Conservation (phyloP, 176 grass and related monocot genomes). For the Phyllostachys edulis region DNA sequence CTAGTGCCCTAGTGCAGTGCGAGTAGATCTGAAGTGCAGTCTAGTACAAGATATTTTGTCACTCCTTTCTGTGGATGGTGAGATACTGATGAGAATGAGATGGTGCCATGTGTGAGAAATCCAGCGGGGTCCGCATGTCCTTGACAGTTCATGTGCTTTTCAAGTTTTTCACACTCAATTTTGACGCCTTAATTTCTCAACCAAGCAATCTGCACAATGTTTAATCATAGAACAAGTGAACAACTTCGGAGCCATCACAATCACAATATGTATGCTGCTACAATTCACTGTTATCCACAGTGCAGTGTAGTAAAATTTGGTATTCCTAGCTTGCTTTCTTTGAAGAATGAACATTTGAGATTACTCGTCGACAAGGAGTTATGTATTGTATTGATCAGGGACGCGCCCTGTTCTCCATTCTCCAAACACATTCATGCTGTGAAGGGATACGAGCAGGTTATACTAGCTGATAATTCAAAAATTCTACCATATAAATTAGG, state of each 20-base stretch:
- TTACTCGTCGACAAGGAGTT: constrained; percentile 4
- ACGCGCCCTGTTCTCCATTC: not conserved
- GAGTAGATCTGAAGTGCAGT: constrained; percentile 3
- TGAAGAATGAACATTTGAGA: not conserved
- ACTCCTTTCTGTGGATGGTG: not conserved
- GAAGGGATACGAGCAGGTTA: too few relatives aligned
- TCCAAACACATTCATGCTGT: not conserved
- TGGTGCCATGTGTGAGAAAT: not conserved
- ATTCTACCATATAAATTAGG: too few relatives aligned
- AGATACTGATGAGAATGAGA: not conserved
- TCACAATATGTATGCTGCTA: not conserved
- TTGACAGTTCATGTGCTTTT: not conserved
- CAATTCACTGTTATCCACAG: constrained; percentile 18
- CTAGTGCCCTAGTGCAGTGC: not conserved
- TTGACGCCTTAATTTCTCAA: too few relatives aligned
- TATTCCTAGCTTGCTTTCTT: not conserved
- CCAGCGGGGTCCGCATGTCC: not conserved
- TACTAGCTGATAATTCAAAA: too few relatives aligned
- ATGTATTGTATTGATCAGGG: not conserved
- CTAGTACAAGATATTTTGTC: not conserved
- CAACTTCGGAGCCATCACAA: not conserved
- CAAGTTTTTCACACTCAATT: not conserved
- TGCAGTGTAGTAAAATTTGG: constrained; percentile 5
- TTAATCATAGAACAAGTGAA: not conserved
- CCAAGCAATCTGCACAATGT: not conserved